These are phyloP conservation scores for Solanum habrochaites DNA, from an alignment of 257 asterid species.

Conservation along the genomic window DNA sequence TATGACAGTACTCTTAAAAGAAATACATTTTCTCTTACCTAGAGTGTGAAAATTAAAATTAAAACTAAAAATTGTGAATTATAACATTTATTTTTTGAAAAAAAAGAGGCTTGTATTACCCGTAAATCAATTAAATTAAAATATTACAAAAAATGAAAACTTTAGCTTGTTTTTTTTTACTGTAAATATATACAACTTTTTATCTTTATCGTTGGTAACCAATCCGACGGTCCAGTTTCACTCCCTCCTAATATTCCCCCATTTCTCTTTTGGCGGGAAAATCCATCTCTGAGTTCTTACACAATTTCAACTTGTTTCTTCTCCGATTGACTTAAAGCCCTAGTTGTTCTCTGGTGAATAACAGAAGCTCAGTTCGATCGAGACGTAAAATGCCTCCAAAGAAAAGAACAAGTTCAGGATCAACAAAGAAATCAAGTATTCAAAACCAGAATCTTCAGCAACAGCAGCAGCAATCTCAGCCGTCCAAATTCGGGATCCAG, in stretches of 20 bases:
- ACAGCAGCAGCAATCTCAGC: conserved; percentile 35
- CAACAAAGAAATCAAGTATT: conserved; percentile 47
- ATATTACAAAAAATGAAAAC: background rate
- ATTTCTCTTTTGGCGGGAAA: conserved; percentile 22
- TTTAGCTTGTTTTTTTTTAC: background rate
- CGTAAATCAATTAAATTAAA: background rate
- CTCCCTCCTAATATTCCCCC: conserved; percentile 9
- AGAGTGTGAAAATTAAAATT: background rate
- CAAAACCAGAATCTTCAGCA: conserved; percentile 18
- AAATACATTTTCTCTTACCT: background rate
- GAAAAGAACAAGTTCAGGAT: conserved; percentile 44
- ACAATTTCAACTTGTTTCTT: background rate
- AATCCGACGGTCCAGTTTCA: conserved; percentile 4
- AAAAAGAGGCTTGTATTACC: background rate
- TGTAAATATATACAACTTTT: background rate
- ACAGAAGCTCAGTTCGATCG: background rate
- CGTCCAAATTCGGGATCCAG: conserved; percentile 77
- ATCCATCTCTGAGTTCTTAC: background rate
- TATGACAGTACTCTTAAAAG: background rate
- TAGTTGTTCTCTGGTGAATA: background rate
- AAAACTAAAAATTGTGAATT: background rate
- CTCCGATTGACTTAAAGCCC: background rate
- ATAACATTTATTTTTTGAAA: background rate
- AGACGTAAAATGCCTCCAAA: conserved; percentile 54
- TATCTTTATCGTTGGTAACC: background rate